Conservation (phyloP, 2,329 filamentous ascomycete genomes). For the Parastagonospora avenae region DNA sequence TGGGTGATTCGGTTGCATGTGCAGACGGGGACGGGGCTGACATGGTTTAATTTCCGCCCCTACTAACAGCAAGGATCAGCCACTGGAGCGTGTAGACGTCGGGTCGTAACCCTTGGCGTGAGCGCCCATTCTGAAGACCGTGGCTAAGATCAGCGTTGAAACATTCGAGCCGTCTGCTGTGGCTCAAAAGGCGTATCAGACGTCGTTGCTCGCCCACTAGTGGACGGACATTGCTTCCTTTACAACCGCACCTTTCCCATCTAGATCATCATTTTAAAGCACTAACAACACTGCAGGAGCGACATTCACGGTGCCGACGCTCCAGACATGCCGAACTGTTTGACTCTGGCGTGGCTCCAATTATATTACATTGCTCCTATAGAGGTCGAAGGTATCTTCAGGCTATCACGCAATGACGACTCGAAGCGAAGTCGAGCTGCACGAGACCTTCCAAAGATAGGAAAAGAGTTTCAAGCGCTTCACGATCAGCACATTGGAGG, state of each 20-base stretch:
- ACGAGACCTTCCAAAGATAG: no score
- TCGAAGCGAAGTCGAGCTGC: no score
- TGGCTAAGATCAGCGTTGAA: neutral
- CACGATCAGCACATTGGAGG: no score
- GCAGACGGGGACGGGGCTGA: constrained; percentile 1
- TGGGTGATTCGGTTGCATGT: constrained; percentile 12
- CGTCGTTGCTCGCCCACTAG: neutral
- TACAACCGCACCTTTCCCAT: neutral
- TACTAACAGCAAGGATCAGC: neutral
- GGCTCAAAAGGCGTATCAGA: neutral
- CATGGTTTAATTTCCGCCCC: constrained; percentile 6
- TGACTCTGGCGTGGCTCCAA: no score
- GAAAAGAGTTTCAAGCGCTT: no score
- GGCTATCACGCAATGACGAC: no score
- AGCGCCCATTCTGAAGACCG: no score
- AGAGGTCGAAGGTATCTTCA: no score
- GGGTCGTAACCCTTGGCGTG: no score
- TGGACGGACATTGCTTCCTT: neutral
- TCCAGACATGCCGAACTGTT: no score
- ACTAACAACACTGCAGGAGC: neutral
- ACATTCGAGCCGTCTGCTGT: neutral
- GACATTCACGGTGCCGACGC: neutral
- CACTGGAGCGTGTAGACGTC: neutral
- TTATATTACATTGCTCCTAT: no score
- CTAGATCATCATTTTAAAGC: neutral